Evolutionary conservation across 331 rosid genomes (phyloP).

Genomic region (Quercus phellos): DNA sequence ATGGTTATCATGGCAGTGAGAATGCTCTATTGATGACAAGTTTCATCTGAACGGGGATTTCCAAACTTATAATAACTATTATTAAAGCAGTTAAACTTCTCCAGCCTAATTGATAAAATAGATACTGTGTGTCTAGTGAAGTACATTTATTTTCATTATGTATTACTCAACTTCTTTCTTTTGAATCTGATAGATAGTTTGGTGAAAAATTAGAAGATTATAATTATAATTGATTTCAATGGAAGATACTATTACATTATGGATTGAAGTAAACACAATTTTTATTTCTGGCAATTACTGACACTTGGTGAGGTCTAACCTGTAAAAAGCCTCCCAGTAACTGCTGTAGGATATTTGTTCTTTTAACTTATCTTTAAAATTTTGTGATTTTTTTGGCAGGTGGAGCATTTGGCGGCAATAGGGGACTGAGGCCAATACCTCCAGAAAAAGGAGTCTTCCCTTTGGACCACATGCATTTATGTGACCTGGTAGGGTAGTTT

Average conservation of each 20-base stretch:
- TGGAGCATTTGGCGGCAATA: constrained; percentile 94
- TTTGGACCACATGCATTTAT: constrained; percentile 87
- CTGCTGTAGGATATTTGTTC: not conserved
- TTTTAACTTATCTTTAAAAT: not conserved
- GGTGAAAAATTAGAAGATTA: not conserved
- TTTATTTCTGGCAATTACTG: not conserved
- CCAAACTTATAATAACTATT: not conserved
- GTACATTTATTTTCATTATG: not conserved
- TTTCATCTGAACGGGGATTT: not conserved
- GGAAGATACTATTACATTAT: not conserved
- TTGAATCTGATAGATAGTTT: not conserved
- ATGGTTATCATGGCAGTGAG: not conserved
- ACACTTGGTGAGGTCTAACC: not conserved
- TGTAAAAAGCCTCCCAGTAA: not conserved
- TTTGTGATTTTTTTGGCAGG: constrained; percentile 35
- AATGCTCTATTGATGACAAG: not conserved
- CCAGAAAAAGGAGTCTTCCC: constrained; percentile 98
- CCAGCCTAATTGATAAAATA: not conserved
- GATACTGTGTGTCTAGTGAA: not conserved
- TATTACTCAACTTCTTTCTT: not conserved
- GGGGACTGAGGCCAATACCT: constrained; percentile 89
- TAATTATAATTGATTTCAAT: not conserved
- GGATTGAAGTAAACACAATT: not conserved
- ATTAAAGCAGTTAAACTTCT: not conserved
- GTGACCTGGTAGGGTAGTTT: constrained; percentile 61